Percentiles rank a stretch among this genome's conserved stretches.
These are phyloP conservation scores for Prunus fruticosa DNA, from an alignment of 306 rosid species.

Conservation along the genomic window DNA sequence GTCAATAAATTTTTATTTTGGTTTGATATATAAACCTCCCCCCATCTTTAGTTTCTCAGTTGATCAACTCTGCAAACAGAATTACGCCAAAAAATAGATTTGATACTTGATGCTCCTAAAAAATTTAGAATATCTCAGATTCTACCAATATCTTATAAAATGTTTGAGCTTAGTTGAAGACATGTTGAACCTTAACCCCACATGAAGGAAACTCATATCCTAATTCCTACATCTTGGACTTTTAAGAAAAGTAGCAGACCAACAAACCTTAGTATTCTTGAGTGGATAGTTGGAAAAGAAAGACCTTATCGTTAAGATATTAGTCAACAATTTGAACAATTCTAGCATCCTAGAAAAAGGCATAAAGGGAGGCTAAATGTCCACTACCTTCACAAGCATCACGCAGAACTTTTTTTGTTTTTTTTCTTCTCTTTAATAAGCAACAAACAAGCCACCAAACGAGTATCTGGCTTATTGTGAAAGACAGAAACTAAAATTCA, in stretches of 20 bases:
- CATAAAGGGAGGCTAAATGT: not conserved
- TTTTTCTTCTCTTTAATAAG: not conserved
- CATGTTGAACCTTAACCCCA: too few relatives aligned
- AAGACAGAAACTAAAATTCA: slow-evolving; percentile 38
- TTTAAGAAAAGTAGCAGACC: not conserved
- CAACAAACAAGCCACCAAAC: slow-evolving; percentile 13
- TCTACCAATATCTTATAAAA: too few relatives aligned
- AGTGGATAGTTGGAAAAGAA: not conserved
- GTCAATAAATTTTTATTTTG: not conserved
- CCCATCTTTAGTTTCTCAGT: too few relatives aligned
- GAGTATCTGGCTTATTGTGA: slow-evolving; percentile 5
- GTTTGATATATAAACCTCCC: too few relatives aligned
- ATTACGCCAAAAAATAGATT: too few relatives aligned
- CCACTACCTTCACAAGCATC: slow-evolving; percentile 2
- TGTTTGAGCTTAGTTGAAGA: too few relatives aligned
- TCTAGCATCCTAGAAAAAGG: not conserved
- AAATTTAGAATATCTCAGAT: too few relatives aligned
- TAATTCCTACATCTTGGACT: not conserved
- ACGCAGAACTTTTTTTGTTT: not conserved
- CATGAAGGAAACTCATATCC: not conserved
- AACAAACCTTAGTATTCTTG: not conserved
- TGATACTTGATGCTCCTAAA: too few relatives aligned
- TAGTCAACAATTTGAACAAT: slow-evolving; percentile 2
- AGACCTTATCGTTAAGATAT: not conserved
- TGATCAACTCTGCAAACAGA: too few relatives aligned